Percentiles rank a stretch among this genome's conserved stretches.
Conservation (phyloP, 148 eudicot genomes). For the Suaeda aralocaspica region DNA sequence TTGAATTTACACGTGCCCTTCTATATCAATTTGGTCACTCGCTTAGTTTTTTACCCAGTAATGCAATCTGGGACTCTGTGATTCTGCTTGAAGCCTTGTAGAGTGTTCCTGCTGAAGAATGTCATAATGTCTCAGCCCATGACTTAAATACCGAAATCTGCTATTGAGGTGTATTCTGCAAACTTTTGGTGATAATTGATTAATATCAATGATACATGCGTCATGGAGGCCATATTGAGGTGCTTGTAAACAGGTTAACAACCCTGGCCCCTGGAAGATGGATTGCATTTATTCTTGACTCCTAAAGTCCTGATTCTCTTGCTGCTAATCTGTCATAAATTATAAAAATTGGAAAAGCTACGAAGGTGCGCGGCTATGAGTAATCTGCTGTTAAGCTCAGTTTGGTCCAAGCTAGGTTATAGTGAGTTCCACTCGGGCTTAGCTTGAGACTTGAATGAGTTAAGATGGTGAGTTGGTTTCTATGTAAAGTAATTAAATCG, state of each 20-base stretch:
- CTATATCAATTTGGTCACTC: slow-evolving; percentile 2
- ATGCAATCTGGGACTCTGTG: slow-evolving; percentile 5
- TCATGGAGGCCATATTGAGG: background rate
- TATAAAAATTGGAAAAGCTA: background rate
- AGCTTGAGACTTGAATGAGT: too few species aligned
- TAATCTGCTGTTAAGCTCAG: background rate
- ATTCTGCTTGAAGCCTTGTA: slow-evolving; percentile 1
- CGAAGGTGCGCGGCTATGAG: background rate
- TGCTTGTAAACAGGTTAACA: background rate
- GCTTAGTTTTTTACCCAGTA: background rate
- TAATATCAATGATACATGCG: background rate
- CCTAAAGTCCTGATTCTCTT: background rate
- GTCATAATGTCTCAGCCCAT: background rate
- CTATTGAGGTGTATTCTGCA: background rate
- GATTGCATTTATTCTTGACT: background rate
- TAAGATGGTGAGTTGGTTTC: too few species aligned
- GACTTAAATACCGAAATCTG: background rate
- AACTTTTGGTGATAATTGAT: too few species aligned
- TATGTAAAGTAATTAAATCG: too few species aligned
- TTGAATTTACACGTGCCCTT: slow-evolving; percentile 15
- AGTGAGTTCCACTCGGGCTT: too few species aligned
- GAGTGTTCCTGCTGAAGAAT: background rate
- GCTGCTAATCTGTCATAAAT: background rate
- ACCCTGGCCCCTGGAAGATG: background rate
- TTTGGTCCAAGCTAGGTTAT: too few species aligned